Percentiles rank a stretch among this genome's conserved stretches.
Conservation (phyloP, 2,329 filamentous ascomycete genomes). For the Aspergillus awamori region DNA sequence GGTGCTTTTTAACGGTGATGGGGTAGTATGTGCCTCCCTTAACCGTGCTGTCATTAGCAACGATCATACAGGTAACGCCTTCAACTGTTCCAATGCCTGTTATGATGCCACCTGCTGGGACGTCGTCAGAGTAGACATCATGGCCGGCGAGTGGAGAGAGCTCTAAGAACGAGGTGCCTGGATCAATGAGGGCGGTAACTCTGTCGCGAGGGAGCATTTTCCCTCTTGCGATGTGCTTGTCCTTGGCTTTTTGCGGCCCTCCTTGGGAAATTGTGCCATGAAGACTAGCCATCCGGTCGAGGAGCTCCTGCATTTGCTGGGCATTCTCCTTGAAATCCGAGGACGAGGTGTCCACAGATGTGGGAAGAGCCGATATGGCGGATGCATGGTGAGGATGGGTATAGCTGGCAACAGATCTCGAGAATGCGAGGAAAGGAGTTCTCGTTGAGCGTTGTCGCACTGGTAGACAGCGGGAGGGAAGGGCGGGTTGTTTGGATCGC, state of each 20-base stretch:
- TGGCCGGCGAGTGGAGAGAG: slow-evolving; percentile 90
- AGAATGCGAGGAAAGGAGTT: slow-evolving; percentile 15
- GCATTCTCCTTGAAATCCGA: slow-evolving; percentile 81
- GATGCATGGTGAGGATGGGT: slow-evolving; percentile 78
- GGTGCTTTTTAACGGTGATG: slow-evolving; percentile 96
- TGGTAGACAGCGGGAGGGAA: slow-evolving; percentile 28
- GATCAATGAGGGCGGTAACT: slow-evolving; percentile 82
- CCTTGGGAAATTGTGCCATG: slow-evolving; percentile 73
- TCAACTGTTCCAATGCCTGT: slow-evolving; percentile 89
- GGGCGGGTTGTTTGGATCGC: slow-evolving; percentile 30
- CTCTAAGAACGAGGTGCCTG: slow-evolving; percentile 87
- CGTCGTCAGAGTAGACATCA: slow-evolving; percentile 83
- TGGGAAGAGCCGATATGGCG: slow-evolving; percentile 79
- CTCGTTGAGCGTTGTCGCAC: slow-evolving; percentile 14
- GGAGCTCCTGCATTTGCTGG: slow-evolving; percentile 72
- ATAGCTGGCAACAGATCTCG: slow-evolving; percentile 68
- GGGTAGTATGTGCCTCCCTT: slow-evolving; percentile 98
- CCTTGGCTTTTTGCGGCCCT: slow-evolving; percentile 76
- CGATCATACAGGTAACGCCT: slow-evolving; percentile 88
- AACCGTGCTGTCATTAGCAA: slow-evolving; percentile 95
- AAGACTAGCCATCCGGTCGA: slow-evolving; percentile 68
- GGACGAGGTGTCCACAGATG: slow-evolving; percentile 73
- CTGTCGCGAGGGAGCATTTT: slow-evolving; percentile 96
- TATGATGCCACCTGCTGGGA: slow-evolving; percentile 88
- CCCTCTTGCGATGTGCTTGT: slow-evolving; percentile 83